Evolutionary conservation across 2,329 filamentous ascomycete genomes (phyloP).

Genomic region (Hirsutella rhossiliensis): DNA sequence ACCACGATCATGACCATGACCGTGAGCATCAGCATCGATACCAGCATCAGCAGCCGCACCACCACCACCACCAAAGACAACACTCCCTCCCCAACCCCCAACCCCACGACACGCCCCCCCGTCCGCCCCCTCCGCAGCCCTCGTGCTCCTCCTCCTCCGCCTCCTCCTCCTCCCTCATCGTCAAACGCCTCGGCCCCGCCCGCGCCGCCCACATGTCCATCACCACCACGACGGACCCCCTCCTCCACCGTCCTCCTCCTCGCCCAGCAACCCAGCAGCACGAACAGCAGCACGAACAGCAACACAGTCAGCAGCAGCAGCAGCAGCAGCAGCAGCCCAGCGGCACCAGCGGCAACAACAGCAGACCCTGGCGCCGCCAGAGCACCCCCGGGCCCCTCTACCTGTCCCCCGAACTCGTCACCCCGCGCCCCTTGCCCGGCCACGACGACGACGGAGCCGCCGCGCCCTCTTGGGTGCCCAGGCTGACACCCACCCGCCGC

Average conservation of each 20-base stretch:
- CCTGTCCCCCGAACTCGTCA: constrained; percentile 2
- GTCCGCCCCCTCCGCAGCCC: neutral
- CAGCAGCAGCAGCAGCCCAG: too few relatives aligned
- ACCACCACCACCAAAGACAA: constrained; percentile 1
- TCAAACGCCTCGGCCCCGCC: constrained; percentile 38
- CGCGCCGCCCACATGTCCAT: constrained; percentile 34
- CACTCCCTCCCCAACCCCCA: too few relatives aligned
- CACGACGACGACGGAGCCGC: constrained; percentile 8
- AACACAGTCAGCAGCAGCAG: too few relatives aligned
- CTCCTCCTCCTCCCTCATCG: constrained; percentile 27
- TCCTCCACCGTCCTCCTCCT: neutral
- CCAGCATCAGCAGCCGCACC: constrained; percentile 6
- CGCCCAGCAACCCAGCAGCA: neutral
- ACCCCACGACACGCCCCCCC: too few relatives aligned
- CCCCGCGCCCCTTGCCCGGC: constrained; percentile 4
- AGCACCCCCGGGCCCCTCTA: neutral
- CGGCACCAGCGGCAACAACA: too few relatives aligned
- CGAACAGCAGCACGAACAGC: neutral
- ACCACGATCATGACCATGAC: constrained; percentile 1
- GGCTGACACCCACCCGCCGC: constrained; percentile 52
- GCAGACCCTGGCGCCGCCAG: neutral
- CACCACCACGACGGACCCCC: constrained; percentile 12
- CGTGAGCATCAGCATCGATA: constrained; percentile 8
- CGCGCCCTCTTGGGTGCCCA: constrained; percentile 30
- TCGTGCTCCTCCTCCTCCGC: neutral